These are phyloP conservation scores for Aspergillus arachidicola DNA, from an alignment of 2,329 filamentous ascomycete species.

Conservation along the genomic window DNA sequence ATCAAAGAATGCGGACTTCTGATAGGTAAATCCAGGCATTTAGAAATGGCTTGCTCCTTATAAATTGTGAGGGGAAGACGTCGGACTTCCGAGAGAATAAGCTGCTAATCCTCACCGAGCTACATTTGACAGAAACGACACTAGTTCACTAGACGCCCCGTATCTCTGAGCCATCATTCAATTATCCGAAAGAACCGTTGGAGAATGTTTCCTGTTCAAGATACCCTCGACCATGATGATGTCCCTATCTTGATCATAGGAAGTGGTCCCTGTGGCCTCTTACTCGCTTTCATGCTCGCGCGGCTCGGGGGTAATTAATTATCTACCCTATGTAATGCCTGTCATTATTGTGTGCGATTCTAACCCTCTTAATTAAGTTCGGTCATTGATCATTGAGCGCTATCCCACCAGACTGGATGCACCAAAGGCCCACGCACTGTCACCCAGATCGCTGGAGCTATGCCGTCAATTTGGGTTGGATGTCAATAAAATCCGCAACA, in stretches of 20 bases:
- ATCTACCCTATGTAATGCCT: not conserved
- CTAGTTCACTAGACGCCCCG: too few relatives aligned
- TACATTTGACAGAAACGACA: not conserved
- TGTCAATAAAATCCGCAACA: slow-evolving; percentile 26
- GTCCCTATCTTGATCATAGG: slow-evolving; percentile 34
- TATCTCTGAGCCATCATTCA: not conserved
- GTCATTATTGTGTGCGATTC: not conserved
- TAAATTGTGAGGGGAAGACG: not conserved
- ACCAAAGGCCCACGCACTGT: slow-evolving; percentile 34
- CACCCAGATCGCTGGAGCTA: slow-evolving; percentile 31
- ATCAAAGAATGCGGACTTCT: not conserved
- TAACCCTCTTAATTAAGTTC: slow-evolving; percentile 17
- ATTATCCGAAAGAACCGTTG: too few relatives aligned
- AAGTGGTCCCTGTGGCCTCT: slow-evolving; percentile 32
- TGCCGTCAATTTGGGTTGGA: slow-evolving; percentile 31
- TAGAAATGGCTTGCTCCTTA: not conserved
- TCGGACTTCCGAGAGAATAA: not conserved
- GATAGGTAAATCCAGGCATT: not conserved
- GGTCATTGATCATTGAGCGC: slow-evolving; percentile 32
- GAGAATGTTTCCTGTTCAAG: too few relatives aligned
- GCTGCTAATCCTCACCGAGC: not conserved
- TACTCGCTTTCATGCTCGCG: slow-evolving; percentile 9
- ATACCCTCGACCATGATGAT: too few relatives aligned
- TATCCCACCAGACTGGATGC: slow-evolving; percentile 29
- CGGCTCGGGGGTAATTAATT: slow-evolving; percentile 28